phyloP scores from a whole-genome alignment of 192 early-diverging fungal genomes.

The Rhizoclosmatium globosum region DNA sequence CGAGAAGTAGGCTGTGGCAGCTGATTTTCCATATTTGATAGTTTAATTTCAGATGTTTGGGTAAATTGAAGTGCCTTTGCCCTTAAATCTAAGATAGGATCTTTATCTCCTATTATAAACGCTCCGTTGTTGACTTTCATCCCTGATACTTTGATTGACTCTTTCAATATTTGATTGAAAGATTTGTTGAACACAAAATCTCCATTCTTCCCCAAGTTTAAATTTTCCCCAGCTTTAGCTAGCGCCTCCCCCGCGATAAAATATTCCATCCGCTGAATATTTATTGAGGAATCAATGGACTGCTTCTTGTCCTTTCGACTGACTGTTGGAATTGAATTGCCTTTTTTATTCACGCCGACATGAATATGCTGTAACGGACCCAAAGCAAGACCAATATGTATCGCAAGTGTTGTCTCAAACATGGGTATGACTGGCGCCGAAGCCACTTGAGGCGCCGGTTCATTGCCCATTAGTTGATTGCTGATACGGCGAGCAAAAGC shows the following conservation, averaged over 20 bases:
- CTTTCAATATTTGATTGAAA: neutral
- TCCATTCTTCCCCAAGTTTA: slow-evolving; percentile 14
- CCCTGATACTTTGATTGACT: neutral
- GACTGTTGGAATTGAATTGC: neutral
- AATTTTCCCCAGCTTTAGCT: slow-evolving; percentile 1
- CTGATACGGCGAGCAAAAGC: neutral
- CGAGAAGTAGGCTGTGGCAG: neutral
- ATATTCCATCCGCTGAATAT: slow-evolving; percentile 13
- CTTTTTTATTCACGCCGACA: slow-evolving; percentile 6
- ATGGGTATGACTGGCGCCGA: neutral
- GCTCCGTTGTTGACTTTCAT: neutral
- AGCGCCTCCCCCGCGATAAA: slow-evolving; percentile 35
- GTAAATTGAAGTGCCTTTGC: neutral
- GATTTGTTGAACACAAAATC: slow-evolving; percentile 6
- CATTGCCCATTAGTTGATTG: neutral
- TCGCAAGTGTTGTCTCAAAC: slow-evolving; percentile 2
- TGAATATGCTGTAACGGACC: slow-evolving; percentile 31
- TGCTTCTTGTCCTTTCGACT: neutral
- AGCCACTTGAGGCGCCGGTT: neutral
- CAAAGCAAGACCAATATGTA: slow-evolving; percentile 38
- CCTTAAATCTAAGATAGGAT: slow-evolving; percentile 15
- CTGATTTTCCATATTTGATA: neutral
- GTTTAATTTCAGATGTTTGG: slow-evolving; percentile 3
- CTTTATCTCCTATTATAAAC: slow-evolving; percentile 24
- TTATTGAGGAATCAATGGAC: neutral